These are phyloP conservation scores for Aegilops speltoides DNA, from an alignment of 176 grass and related monocot genomes.

Conservation along the genomic window DNA sequence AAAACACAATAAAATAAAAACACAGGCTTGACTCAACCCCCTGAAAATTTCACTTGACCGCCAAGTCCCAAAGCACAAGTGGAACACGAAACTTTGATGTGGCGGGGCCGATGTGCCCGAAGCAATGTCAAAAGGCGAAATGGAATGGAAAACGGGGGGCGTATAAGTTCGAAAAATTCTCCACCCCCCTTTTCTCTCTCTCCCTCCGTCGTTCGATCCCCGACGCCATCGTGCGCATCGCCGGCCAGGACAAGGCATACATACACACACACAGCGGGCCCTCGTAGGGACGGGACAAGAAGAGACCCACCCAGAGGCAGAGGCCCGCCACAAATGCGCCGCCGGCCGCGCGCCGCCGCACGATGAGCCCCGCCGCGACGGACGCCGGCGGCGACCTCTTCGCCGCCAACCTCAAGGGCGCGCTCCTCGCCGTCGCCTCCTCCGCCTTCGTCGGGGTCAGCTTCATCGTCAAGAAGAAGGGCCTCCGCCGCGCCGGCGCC, in stretches of 20 bases:
- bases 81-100: conserved; percentile 24
- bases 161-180: conserved; percentile 15
- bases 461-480: conserved; percentile 99
- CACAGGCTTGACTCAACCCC: background rate
- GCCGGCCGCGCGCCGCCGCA: conserved; percentile 22
- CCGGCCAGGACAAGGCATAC: background rate
- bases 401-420: conserved; percentile 81
- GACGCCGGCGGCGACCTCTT: conserved; percentile 59
- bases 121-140: conserved; percentile 10
- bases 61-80: conserved; percentile 18
- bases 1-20: background rate
- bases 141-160: background rate
- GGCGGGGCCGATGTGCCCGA: conserved; percentile 10
- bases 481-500: conserved; percentile 76
- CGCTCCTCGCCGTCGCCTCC: conserved; percentile 79
- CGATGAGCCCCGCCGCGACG: conserved; percentile 31
- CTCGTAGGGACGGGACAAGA: background rate
- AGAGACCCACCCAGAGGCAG: background rate
- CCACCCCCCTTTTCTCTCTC: background rate
- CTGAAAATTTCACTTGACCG: background rate
- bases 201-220: background rate
- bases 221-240: conserved; percentile 15
- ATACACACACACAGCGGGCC: too few species aligned
- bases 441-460: conserved; percentile 95
- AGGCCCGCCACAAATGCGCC: conserved; percentile 31